Base-by-base conservation (phyloP, 1,284 basidiomycete species). In the Cyathus pygmaeus region DNA sequence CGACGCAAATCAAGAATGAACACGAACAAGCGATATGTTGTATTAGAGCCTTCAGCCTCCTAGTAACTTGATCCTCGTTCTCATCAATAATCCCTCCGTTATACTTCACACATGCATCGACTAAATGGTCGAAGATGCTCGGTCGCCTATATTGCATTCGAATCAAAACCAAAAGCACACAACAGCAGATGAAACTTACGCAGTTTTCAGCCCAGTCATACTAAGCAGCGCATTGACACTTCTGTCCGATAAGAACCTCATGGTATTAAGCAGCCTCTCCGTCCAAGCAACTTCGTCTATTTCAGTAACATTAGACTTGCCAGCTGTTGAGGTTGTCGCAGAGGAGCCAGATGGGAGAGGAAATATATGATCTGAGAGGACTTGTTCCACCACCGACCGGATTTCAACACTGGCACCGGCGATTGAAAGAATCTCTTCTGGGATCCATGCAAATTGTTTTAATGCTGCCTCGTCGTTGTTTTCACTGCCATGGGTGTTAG, bases 401-500 rank as follows among this genome's bases (percentile, higher is more conserved):
- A 88, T 81, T 70, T 94, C 92, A 0, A 76, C 56, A 11, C 81
- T 84, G 4, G 83, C 72, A 21, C 80, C 79, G 5, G 83, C 81
- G 59, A 86, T 85, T 59, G 81, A 82, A 44, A 94, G 82, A 30
- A 99, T 81, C 44, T 85, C 83, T 33, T 91, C 85, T 0, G 98
- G 96, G 62, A 99, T 99, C 98, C 98, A 99, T 0, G 88, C 89
- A 71, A 99, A 98, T 57, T 97, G 94, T 23, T 83, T 75, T 21
- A 91, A 84, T 0, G 95, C 94, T 1, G 86, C 82, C 1, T 85
- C 78, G 61, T 95, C 93, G 58, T 90, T 89, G 62, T 88, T 91
- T 73, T 97, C 95, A 66, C 95, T 98, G 63, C 27, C 62, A 57
- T 52, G 17, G 65, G 30, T 47, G 29, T 55, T 4, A 58, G 39